Evolutionary conservation across 768 basidiomycete genomes (phyloP).

Genomic region (Lyophyllum atratum): DNA sequence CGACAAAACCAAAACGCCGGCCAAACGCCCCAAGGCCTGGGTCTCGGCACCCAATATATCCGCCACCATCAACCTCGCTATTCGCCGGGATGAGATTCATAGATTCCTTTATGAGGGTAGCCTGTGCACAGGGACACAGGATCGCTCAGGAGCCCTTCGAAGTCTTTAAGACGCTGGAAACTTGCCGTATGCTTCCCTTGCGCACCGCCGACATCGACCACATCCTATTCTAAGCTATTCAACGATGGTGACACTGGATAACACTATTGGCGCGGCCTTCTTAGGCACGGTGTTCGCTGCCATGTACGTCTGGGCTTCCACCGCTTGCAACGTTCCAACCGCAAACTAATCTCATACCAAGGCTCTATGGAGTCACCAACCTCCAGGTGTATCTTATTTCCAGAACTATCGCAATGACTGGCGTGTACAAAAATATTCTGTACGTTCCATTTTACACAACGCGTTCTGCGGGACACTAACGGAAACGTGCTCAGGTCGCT

Average conservation of each 20-base stretch:
- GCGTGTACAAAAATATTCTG: conserved; percentile 21
- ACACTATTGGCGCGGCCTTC: conserved; percentile 31
- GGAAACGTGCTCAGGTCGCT: conserved; percentile 16
- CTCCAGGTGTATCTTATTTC: conserved; percentile 27
- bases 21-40: neutral
- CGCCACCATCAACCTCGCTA: neutral
- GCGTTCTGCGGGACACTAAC: neutral
- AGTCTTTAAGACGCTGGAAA: neutral
- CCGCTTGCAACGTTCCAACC: neutral
- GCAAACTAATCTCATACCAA: neutral
- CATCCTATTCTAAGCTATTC: neutral
- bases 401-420: conserved; percentile 24
- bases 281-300: conserved; percentile 27
- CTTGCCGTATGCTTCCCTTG: neutral
- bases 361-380: conserved; percentile 21
- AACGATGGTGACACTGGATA: conserved; percentile 19
- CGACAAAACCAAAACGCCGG: neutral
- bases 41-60: neutral
- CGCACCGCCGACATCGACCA: neutral
- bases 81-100: neutral
- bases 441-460: conserved; percentile 2
- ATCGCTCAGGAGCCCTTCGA: neutral
- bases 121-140: neutral
- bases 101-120: neutral
- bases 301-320: conserved; percentile 25